Percentiles rank a stretch among this genome's conserved stretches.
Evolutionary conservation across 2,329 filamentous ascomycete genomes (phyloP).

Genomic region (Curvularia verruculosa): DNA sequence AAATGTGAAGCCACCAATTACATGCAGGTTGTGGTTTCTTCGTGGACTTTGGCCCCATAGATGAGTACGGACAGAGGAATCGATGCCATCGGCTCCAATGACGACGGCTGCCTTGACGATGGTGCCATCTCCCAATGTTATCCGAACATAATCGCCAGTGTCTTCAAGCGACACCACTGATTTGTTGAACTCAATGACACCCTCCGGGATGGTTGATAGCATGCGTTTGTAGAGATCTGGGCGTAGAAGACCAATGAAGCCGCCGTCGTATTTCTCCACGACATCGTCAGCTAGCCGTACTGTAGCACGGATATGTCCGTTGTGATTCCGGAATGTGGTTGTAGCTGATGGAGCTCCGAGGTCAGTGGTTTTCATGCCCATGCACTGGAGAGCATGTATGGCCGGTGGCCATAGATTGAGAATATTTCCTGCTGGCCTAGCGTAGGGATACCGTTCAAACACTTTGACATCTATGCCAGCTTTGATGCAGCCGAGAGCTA

Average conservation of each 20-base stretch:
- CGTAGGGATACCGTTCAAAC: conserved; percentile 1
- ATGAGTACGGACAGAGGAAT: neutral
- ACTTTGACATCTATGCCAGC: neutral
- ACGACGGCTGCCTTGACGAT: neutral
- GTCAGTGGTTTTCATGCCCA: neutral
- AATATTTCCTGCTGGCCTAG: neutral
- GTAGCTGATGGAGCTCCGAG: neutral
- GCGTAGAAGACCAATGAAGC: neutral
- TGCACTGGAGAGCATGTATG: neutral
- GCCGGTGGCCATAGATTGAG: neutral
- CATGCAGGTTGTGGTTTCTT: neutral
- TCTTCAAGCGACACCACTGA: neutral
- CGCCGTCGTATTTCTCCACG: neutral
- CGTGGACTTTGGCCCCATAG: neutral
- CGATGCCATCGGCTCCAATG: neutral
- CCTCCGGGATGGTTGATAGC: neutral
- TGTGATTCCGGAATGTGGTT: neutral
- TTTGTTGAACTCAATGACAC: neutral
- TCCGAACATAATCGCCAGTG: neutral
- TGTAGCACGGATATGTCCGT: neutral
- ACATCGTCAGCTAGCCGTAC: neutral
- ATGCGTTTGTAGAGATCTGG: neutral
- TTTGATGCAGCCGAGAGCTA: neutral
- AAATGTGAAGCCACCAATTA: neutral
- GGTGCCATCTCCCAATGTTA: neutral